Evolutionary conservation across 2,329 filamentous ascomycete species (phyloP), one percentile per base, ranked within the genome.

Genomic region (Epichloe gansuensis): DNA sequence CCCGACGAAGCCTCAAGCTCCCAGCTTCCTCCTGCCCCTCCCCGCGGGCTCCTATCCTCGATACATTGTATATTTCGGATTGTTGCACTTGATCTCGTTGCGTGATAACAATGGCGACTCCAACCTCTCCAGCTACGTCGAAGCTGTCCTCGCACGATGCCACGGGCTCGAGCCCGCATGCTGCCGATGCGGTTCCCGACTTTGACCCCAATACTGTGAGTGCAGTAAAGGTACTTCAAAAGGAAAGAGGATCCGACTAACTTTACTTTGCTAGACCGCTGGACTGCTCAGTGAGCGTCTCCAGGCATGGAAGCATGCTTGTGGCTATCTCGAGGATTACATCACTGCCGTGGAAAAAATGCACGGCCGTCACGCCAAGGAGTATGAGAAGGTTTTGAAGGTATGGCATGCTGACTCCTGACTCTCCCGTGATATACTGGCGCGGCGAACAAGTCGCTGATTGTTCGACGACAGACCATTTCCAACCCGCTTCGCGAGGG

Each of bases 381-480:
- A 97, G 68, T 95, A 95, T 63, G 90, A 97, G 73, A 91, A 87
- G 70, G 84, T 93, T 9, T 71, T 97, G 63, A 98, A 97, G 82
- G 84, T 69, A 48, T 8, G 49, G 35, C 38, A 36, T 13, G 6
- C 17, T 31, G 25, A 13, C 12, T 21, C 42, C 17, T 2, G 23
- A 1, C 23, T 27, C 31, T 31, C 31, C 31, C 31, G 31, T 31
- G 8, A 31, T 31, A 11, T 11, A 31, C 31, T 31, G 31, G 31
- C 31, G 3, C 8, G 31, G n/a, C 42, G 2, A n/a, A 27, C 27
- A 34, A 15, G 34, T n/a, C 8, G 27, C 35, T 38, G 5, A 50
- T 38, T 11, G 15, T 31, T 13, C 34, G 44, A 17, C 17, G n/a
- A 9, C 36, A 89, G 87, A 87, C 86, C 21, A 87, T 98, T 58